Evolutionary conservation across 1,284 basidiomycete genomes (phyloP), one percentile per base, ranked within the genome.

Genomic region (Rhodotorula sp.): DNA sequence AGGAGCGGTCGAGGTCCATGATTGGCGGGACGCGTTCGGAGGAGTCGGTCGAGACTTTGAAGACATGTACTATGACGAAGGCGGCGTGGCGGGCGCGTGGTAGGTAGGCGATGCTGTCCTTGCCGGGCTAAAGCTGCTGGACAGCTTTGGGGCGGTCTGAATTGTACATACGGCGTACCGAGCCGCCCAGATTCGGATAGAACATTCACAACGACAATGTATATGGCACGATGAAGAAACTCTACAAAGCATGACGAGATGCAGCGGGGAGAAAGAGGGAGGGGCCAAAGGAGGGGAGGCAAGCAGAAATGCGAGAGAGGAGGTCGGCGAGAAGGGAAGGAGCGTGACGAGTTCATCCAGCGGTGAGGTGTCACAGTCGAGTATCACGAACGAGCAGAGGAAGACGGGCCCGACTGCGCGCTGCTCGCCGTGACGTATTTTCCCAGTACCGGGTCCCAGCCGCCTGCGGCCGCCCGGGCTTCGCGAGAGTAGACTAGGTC

Each of bases 11-110:
- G 62, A 70, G 21, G 47, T 71, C 20, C 69, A 76, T 31, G 59
- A 63, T 29, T 77, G 71, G 59, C 31, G 31, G 7, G 67, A 65
- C 52, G 75, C 68, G 18, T 64, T 70, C 26, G 77, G 69, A 5
- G 78, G 77, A 7, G 31, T 74, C 39, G 75, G 75, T 57, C 43
- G 66, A 16, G 69, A 66, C 12, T 72, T 80, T 62, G 79, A 79
- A 59, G 70, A 74, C 3, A 71, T 77, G 68, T 67, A 58, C 63
- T 62, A 61, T 23, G 61, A 59, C 21, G 64, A 65, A 29, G 68
- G 64, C 4, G 68, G 64, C 3, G 54, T 58, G 3, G 64, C 57
- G 4, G 67, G 67, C 7, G 67, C 56, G 16, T 64, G 67, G 67
- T 63, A 68, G 39, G 23, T 6, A 12, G 49, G 49, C 34, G 34